Evolutionary conservation across 352 stramenopile genomes (phyloP).

Genomic region (Phytopythium helicoides): DNA sequence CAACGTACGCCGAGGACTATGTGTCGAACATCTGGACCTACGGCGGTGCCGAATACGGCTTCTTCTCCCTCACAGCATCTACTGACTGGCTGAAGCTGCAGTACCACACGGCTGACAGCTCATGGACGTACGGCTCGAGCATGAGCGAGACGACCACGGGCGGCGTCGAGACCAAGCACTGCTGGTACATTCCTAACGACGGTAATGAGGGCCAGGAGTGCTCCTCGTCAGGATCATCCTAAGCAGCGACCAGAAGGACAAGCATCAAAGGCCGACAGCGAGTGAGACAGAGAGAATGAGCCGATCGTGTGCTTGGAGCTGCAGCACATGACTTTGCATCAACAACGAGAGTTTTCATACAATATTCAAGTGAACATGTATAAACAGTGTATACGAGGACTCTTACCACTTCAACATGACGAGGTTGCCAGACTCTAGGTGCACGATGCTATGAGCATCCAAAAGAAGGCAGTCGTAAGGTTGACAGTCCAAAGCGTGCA

Average conservation of each 20-base stretch:
- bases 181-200: conserved; percentile 61
- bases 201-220: conserved; percentile 30
- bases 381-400: too few relatives aligned
- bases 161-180: conserved; percentile 61
- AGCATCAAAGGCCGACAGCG: neutral
- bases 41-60: conserved; percentile 59
- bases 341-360: too few relatives aligned
- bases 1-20: conserved; percentile 36
- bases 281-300: too few relatives aligned
- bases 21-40: conserved; percentile 64
- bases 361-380: too few relatives aligned
- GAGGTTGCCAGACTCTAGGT: too few relatives aligned
- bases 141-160: conserved; percentile 37
- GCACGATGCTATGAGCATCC: too few relatives aligned
- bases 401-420: too few relatives aligned
- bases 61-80: conserved; percentile 59
- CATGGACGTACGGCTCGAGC: conserved; percentile 50
- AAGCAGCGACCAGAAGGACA: neutral
- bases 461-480: too few relatives aligned
- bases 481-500: too few relatives aligned
- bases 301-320: too few relatives aligned
- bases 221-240: conserved; percentile 5
- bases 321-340: too few relatives aligned
- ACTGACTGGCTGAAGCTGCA: conserved; percentile 64
- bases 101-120: conserved; percentile 58